phyloP scores from a whole-genome alignment of 768 basidiomycete species.

The Boletellus emodensis region DNA sequence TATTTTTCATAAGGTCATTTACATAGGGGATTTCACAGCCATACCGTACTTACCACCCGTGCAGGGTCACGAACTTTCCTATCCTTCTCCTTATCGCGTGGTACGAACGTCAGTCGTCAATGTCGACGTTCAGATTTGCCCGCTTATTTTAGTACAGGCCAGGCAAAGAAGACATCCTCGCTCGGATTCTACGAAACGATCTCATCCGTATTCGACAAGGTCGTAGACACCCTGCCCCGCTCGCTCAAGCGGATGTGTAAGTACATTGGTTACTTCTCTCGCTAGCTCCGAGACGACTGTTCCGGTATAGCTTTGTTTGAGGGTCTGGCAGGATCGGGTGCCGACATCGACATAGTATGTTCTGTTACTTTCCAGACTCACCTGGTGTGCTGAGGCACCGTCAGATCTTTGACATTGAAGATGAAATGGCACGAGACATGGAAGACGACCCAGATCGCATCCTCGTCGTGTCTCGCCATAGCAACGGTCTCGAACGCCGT shows the following conservation, averaged over 20 bases:
- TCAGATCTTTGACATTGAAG: constrained; percentile 78
- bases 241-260: constrained; percentile 67
- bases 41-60: not conserved
- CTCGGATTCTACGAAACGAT: constrained; percentile 72
- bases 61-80: constrained; percentile 78
- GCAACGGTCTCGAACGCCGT: constrained; percentile 24
- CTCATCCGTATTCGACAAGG: constrained; percentile 58
- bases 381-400: not conserved
- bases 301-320: constrained; percentile 67
- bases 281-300: not conserved
- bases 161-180: constrained; percentile 65
- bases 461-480: constrained; percentile 15
- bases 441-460: constrained; percentile 9
- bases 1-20: constrained; percentile 75
- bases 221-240: constrained; percentile 75
- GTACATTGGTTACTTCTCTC: constrained; percentile 23
- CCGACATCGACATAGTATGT: constrained; percentile 71
- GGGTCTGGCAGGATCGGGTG: constrained; percentile 64
- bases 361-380: not conserved
- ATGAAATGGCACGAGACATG: constrained; percentile 36
- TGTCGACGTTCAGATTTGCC: not conserved
- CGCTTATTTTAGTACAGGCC: constrained; percentile 29
- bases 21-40: not conserved
- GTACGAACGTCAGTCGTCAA: constrained; percentile 59
- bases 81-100: constrained; percentile 74